Percentiles rank a stretch among this genome's conserved stretches.
These are phyloP conservation scores for Gnomoniopsis sp. DNA, from an alignment of 2,329 filamentous ascomycete species.

Conservation along the genomic window DNA sequence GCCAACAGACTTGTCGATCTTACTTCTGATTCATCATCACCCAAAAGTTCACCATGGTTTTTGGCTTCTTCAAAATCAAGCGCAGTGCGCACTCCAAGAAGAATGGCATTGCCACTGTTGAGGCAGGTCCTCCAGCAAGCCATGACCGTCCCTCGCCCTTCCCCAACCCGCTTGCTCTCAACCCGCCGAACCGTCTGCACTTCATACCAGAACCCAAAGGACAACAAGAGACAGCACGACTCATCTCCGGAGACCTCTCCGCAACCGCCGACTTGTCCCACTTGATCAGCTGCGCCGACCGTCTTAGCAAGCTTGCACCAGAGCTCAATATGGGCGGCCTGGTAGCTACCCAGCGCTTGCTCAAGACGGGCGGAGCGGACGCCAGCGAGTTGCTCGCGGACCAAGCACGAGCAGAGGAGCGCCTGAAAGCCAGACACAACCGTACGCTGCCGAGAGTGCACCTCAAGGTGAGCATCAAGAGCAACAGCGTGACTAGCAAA, in stretches of 20 bases:
- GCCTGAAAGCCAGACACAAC: background rate
- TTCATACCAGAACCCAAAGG: background rate
- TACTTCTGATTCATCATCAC: background rate
- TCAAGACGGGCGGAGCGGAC: background rate
- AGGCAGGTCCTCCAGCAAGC: background rate
- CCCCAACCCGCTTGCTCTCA: background rate
- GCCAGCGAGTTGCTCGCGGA: background rate
- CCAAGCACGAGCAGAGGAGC: background rate
- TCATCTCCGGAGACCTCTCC: slow-evolving; percentile 1
- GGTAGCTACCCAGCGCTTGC: background rate
- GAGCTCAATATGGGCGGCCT: background rate
- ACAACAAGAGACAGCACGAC: background rate
- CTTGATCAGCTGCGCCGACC: background rate
- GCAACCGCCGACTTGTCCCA: background rate
- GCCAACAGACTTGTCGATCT: background rate
- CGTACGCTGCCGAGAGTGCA: background rate
- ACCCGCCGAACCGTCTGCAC: background rate
- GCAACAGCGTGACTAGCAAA: background rate
- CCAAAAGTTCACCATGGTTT: background rate
- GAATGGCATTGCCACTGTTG: background rate
- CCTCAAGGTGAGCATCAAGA: background rate
- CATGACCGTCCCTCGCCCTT: background rate
- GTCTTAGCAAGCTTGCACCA: background rate
- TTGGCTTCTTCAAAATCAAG: background rate
- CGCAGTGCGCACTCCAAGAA: background rate